Percentiles rank a stretch among this genome's conserved stretches.
These are phyloP conservation scores for Quercus tomentella DNA, from an alignment of 331 rosid species.

Conservation along the genomic window DNA sequence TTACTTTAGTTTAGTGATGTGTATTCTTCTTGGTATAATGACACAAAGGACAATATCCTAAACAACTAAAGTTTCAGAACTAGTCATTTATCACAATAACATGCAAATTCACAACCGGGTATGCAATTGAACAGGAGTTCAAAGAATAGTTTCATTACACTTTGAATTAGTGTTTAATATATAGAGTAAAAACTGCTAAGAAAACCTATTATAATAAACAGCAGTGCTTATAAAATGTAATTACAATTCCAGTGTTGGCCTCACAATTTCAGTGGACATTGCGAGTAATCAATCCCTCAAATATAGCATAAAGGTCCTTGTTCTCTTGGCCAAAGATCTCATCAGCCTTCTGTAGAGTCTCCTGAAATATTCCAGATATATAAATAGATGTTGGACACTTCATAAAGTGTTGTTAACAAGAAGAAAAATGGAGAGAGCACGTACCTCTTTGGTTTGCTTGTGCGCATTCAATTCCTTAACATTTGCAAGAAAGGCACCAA, in stretches of 20 bases:
- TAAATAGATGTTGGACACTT: background rate
- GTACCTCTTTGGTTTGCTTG: slow-evolving; percentile 86
- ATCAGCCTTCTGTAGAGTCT: slow-evolving; percentile 75
- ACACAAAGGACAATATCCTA: background rate
- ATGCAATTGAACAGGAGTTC: background rate
- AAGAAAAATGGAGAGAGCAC: background rate
- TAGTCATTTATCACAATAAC: background rate
- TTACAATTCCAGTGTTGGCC: background rate
- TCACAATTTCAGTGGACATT: slow-evolving; percentile 43
- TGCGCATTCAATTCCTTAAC: slow-evolving; percentile 94
- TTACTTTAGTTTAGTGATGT: too few relatives aligned
- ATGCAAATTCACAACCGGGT: slow-evolving; percentile 11
- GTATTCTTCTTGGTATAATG: background rate
- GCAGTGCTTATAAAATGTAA: slow-evolving; percentile 13
- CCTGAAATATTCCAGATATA: slow-evolving; percentile 44
- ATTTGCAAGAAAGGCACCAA: slow-evolving; percentile 87
- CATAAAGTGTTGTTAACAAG: background rate
- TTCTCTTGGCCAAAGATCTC: slow-evolving; percentile 91
- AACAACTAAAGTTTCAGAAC: background rate
- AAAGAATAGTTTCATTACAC: slow-evolving; percentile 37
- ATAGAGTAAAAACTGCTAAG: slow-evolving; percentile 17
- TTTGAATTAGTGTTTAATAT: slow-evolving; percentile 9
- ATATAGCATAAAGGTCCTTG: slow-evolving; percentile 73
- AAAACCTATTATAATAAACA: background rate
- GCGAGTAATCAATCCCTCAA: slow-evolving; percentile 86